Percentiles rank a stretch among this genome's conserved stretches.
Conservation (phyloP, 768 basidiomycete species). For the Hemileccinum rubropunctum region DNA sequence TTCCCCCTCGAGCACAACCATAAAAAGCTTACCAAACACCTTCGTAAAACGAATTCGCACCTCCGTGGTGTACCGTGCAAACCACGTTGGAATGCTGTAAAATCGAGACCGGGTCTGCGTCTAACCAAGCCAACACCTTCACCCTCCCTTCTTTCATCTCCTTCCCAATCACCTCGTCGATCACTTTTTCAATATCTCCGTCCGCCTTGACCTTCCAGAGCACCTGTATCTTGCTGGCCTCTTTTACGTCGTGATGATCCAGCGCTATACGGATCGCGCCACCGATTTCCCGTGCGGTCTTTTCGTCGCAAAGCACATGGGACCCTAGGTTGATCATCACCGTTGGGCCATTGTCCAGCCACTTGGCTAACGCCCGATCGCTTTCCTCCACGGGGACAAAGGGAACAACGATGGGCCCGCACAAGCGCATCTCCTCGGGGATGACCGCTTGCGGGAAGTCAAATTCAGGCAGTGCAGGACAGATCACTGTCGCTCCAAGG, state of each 20-base stretch:
- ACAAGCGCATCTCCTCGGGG: constrained; percentile 3
- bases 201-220: constrained; percentile 8
- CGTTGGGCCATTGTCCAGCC: constrained; percentile 11
- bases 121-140: constrained; percentile 10
- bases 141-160: constrained; percentile 7
- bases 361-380: constrained; percentile 3
- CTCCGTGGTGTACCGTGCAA: constrained; percentile 3
- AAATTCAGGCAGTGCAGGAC: neutral
- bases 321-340: constrained; percentile 13
- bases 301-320: neutral
- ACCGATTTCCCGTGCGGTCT: neutral
- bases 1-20: neutral
- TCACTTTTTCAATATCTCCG: neutral
- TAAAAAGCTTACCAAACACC: neutral
- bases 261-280: constrained; percentile 7
- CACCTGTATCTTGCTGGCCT: constrained; percentile 1
- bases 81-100: constrained; percentile 5
- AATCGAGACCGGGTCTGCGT: constrained; percentile 10
- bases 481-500: constrained; percentile 1
- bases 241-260: neutral
- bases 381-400: constrained; percentile 10
- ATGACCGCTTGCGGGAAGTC: constrained; percentile 4
- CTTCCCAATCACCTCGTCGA: constrained; percentile 1
- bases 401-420: constrained; percentile 7
- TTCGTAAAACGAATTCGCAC: constrained; percentile 1